phyloP scores from a whole-genome alignment of 2,329 filamentous ascomycete genomes.

The Colletotrichum nymphaeae region DNA sequence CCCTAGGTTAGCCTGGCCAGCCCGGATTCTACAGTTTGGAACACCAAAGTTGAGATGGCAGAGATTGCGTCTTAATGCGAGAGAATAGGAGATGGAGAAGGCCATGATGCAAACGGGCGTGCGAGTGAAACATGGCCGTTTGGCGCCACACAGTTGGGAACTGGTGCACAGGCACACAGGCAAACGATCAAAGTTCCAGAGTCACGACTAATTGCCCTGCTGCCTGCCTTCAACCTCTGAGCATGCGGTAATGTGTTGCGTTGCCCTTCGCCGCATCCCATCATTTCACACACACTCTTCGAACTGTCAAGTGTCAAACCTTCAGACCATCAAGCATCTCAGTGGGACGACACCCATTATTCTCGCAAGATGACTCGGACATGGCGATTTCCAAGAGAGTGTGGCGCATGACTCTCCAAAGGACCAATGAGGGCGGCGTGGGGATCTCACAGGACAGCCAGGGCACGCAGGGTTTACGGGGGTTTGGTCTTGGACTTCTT shows the following conservation, averaged over 20 bases:
- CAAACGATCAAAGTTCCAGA: conserved; percentile 7
- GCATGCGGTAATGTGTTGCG: not conserved
- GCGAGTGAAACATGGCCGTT: conserved; percentile 33
- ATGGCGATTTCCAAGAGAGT: conserved; percentile 1
- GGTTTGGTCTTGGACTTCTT: conserved; percentile 11
- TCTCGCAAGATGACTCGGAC: conserved; percentile 17
- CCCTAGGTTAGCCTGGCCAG: conserved; percentile 12
- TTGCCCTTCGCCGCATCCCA: not conserved
- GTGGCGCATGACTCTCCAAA: conserved; percentile 19
- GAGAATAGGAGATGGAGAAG: not conserved
- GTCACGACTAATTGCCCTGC: not conserved
- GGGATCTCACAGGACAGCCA: not conserved
- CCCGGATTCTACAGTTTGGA: conserved; percentile 11
- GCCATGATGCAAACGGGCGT: conserved; percentile 24
- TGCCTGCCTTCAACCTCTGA: not conserved
- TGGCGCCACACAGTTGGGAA: conserved; percentile 18
- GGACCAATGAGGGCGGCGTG: conserved; percentile 7
- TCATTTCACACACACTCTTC: conserved; percentile 1
- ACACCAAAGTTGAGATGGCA: conserved; percentile 33
- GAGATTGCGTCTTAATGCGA: conserved; percentile 33
- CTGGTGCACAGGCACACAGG: conserved; percentile 9
- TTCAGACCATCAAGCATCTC: not conserved
- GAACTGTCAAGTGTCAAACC: conserved; percentile 21
- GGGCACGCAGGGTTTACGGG: conserved; percentile 12
- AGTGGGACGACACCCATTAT: not conserved